Evolutionary conservation across 2,329 filamentous ascomycete species (phyloP), one percentile per base, ranked within the genome.

Genomic region (Neonectria hederae): DNA sequence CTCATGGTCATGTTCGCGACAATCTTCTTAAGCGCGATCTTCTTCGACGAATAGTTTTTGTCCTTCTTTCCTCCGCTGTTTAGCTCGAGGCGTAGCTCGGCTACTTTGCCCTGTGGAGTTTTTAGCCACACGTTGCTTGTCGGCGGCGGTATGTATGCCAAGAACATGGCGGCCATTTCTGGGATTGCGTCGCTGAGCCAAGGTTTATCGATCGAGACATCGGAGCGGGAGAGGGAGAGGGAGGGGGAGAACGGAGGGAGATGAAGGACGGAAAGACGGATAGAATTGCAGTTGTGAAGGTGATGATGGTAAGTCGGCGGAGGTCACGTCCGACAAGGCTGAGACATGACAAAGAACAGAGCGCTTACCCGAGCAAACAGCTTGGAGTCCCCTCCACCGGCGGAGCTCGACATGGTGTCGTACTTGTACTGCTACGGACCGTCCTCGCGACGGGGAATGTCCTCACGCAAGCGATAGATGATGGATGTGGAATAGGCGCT

Each of bases 1-100:
- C 95, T 98, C 96, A 99, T 99, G 69, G 96, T 99, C 96, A 99
- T 99, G 79, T 99, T 99, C 78, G 96, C 96, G 74, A 99, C 96
- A 72, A 99, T 98, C 86, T 97, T 97, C 87, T 99, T 99, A 68
- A 99, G 86, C 11, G 96, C 94, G 76, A 97, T 97, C 87, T 98
- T 98, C 86, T 98, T 99, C 70, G 89, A 89, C 48, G 91, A 87
- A 81, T 93, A 91, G 82, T 97, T 97, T 87, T 97, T 98, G 83
- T 99, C 96, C 84, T 98, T 99, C 85, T 97, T 97, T 71, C 92
- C 91, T 77, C 94, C 94, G 80, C 90, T 93, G 81, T 94, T 94
- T 77, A 99, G 88, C 84, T 99, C 96, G 78, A 92, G 89, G 79
- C 96, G 93, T 77, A 99, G 86, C 87, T 99, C 96, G 67, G 95